phyloP scores from a whole-genome alignment of 2,329 filamentous ascomycete genomes.

The Talaromyces amestolkiae region DNA sequence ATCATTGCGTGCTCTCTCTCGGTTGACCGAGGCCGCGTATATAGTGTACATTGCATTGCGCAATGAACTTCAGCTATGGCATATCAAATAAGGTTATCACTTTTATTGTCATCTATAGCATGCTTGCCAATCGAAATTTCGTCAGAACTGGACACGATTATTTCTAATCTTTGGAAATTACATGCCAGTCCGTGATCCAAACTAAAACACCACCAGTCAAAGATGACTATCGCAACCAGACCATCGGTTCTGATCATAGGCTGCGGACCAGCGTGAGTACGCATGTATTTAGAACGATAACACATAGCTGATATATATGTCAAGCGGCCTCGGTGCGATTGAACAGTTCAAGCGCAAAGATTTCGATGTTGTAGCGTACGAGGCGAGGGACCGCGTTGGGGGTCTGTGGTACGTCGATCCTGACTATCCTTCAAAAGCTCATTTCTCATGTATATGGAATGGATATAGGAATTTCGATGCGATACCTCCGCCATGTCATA shows the following conservation, averaged over 20 bases:
- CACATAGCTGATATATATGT: background rate
- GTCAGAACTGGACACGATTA: no score
- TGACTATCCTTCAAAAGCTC: background rate
- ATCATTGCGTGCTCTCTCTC: background rate
- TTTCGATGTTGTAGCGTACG: conserved; percentile 5
- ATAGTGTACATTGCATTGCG: background rate
- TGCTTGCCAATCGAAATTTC: no score
- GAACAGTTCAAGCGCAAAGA: conserved; percentile 6
- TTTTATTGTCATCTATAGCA: no score
- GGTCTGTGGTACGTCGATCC: background rate
- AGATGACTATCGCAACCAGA: background rate
- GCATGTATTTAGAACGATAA: background rate
- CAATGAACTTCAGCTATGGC: background rate
- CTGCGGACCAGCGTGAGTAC: conserved; percentile 5
- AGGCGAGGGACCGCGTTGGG: background rate
- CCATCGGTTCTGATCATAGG: conserved; percentile 8
- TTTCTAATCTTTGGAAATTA: no score
- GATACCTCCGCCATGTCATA: background rate
- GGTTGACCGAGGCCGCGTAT: background rate
- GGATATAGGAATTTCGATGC: background rate
- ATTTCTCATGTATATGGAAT: background rate
- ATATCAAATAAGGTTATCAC: no score
- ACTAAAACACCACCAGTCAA: background rate
- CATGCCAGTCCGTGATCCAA: no score
- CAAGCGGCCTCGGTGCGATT: conserved; percentile 1